Evolutionary conservation across 2,329 filamentous ascomycete genomes (phyloP), one percentile per base, ranked within the genome.

Genomic region (Chrysosporium queenslandicum): DNA sequence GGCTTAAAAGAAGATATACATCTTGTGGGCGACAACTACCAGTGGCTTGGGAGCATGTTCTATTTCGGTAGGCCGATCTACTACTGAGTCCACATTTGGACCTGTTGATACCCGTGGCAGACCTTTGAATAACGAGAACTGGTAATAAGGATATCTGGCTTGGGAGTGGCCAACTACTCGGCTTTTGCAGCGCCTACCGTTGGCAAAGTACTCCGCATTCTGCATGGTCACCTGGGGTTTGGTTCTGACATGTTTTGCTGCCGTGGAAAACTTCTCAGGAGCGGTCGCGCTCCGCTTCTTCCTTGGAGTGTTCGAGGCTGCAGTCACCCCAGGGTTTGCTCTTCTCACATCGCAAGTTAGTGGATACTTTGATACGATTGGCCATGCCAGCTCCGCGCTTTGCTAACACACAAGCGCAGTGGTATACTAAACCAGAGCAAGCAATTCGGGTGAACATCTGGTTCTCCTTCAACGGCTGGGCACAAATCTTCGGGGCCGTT

Each of bases 401-500:
- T 7, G 18, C 37, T 50, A 5, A 46, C 20, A 53, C n/a, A 11
- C n/a, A 11, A 25, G 34, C 30, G 14, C 18, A 85, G 67, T 87
- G 83, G 83, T 87, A 86, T 59, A 86, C 84, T 0, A 81, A 81
- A 63, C 73, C 74, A 50, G 83, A 87, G 63, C 83, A 86, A 67
- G 80, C 79, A 1, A 69, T 73, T 0, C 71, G 83, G 7, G 78
- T 77, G 1, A 77, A 76, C 3, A 77, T 85, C 52, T 87, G 83
- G 83, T 86, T 85, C 67, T 76, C 71, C 46, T 85, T 83, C 69
- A 83, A 83, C 56, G 81, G 81, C 1, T 76, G 76, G 49, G 81
- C 77, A 0, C 80, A 81, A 63, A 81, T 85, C 14, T 71, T 84
- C 32, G 81, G 81, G 6, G 81, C 81, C 1, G 57, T 80, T 1